A percentile compares a stretch with the other conserved stretches of the same genome.
Evolutionary conservation across 441 rosid genomes (phyloP).

Genomic region (Gossypium schwendimanii): DNA sequence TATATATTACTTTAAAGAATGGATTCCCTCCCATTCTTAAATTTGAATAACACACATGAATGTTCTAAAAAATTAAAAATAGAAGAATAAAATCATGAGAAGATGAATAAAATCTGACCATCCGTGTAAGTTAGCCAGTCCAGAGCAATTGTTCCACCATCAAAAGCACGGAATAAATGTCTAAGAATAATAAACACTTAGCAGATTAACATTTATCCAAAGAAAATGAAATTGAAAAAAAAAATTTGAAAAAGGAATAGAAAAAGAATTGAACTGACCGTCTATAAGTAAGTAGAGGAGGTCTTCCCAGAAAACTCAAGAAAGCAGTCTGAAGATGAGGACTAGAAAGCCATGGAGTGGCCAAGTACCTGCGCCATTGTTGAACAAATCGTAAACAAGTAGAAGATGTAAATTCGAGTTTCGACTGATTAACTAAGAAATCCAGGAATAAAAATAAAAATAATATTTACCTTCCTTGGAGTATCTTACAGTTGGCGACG

Average conservation of each 20-base stretch:
- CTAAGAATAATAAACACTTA: constrained; percentile 23
- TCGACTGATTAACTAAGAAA: neutral
- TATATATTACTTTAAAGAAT: neutral
- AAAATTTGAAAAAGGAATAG: neutral
- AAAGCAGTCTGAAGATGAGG: constrained; percentile 78
- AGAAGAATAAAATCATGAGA: neutral
- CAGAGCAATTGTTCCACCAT: constrained; percentile 85
- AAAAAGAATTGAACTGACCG: neutral
- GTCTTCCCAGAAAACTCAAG: constrained; percentile 48
- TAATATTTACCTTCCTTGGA: constrained; percentile 52
- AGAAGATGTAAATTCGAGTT: neutral
- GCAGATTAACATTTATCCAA: neutral
- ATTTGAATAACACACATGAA: neutral
- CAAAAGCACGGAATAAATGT: constrained; percentile 48
- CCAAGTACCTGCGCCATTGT: constrained; percentile 38
- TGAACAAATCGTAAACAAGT: neutral
- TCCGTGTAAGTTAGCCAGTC: constrained; percentile 62
- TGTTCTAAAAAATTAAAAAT: neutral
- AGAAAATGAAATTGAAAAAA: neutral
- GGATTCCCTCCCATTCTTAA: neutral
- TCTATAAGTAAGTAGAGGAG: constrained; percentile 58
- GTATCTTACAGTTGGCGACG: constrained; percentile 50
- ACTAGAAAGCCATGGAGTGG: constrained; percentile 81
- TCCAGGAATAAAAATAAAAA: neutral
- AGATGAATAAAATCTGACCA: constrained; percentile 32